Base-by-base conservation (phyloP, 2,329 filamentous ascomycete genomes). In the Didymella segeticola region DNA sequence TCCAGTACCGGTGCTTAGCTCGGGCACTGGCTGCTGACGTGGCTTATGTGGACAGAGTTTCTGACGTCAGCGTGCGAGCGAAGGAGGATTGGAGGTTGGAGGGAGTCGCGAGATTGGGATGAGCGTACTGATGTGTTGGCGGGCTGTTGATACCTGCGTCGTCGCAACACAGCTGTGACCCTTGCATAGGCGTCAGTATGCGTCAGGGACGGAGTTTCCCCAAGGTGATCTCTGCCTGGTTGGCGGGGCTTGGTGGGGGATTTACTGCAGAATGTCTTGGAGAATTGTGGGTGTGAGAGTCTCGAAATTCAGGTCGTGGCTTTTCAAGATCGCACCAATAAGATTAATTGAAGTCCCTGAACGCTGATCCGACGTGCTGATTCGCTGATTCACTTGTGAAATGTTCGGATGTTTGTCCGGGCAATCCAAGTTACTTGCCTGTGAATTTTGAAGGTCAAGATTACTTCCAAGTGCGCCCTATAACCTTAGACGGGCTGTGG, bases 61-160 rank as follows among this genome's bases (percentile, higher is more conserved):
- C 38, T 55, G 58, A 58, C 52, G 54, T 58, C 45, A 45, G 20
- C 33, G 47, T 48, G 30, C 29, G 15, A 58, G 25, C 34, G 14
- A 39, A 39, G 34, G 27, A 33, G 53, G 37, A 23, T 47, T 22
- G 33, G 6, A 15, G 17, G 15, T 19, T 31, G 33, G 31, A 33
- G 26, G 27, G 34, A 25, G n/a, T 8, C 10, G 39, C 15, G 39
- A 45, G 20, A 49, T 49, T 48, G n/a, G 19, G 27, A 54, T 49
- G 34, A 2, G 31, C 43, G n/a, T 17, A 39, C 25, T 42, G 15
- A 15, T 45, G 23, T 26, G 39, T 29, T 49, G 17, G 33, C 51
- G 26, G 43, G 11, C 3, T 39, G 31, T 22, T 38, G 27, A 15
- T n/a, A n/a, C n/a, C 14, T 37, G 20, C 34, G 14, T 23, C 10